Conservation (phyloP, 148 eudicot genomes). For the Rhododendron vialii region DNA sequence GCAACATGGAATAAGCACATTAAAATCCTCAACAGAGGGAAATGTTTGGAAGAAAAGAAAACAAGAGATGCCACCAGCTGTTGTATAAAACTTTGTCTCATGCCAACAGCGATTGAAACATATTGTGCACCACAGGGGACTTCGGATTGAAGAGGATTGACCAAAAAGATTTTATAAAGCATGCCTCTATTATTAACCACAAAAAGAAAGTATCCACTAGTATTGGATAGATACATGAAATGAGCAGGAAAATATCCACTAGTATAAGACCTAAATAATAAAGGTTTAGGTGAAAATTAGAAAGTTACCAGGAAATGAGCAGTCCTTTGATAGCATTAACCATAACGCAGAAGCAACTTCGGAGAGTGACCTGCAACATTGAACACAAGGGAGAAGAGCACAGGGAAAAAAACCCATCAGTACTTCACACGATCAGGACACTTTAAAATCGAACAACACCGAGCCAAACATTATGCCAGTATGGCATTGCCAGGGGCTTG, state of each 20-base stretch:
- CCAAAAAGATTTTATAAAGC: neutral
- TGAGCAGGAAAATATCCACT: too few species aligned
- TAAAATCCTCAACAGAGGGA: too few species aligned
- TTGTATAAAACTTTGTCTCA: neutral
- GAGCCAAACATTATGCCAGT: neutral
- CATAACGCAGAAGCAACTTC: slow-evolving; percentile 28
- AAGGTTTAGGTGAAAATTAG: neutral
- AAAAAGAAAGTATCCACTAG: neutral
- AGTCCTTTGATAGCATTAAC: slow-evolving; percentile 63
- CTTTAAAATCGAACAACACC: neutral
- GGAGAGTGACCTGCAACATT: slow-evolving; percentile 14
- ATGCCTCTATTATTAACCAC: neutral
- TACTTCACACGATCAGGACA: neutral
- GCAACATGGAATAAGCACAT: slow-evolving; percentile 18
- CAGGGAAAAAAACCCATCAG: neutral
- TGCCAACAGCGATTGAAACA: neutral
- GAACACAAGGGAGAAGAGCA: neutral
- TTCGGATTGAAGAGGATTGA: neutral
- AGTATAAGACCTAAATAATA: neutral
- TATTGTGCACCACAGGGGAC: neutral
- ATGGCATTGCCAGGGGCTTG: neutral
- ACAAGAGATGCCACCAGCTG: neutral
- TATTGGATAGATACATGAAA: neutral
- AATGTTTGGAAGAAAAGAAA: neutral
- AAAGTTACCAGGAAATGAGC: slow-evolving; percentile 53